Percentiles rank a stretch among this genome's conserved stretches.
Evolutionary conservation across 2,329 filamentous ascomycete species (phyloP).

Genomic region (Dothiorella sarmentorum): DNA sequence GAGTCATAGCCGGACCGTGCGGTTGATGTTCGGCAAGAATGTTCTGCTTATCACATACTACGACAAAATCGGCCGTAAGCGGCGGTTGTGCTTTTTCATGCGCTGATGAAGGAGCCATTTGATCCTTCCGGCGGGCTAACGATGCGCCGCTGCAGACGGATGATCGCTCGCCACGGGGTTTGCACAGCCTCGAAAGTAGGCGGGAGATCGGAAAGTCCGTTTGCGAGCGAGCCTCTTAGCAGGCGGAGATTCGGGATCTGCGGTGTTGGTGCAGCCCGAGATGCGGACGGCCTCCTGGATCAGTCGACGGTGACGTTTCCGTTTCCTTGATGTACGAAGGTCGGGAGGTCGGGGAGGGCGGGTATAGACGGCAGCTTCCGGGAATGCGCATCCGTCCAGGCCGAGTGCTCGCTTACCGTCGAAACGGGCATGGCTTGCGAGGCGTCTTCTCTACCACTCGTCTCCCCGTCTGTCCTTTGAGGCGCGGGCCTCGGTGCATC

Average conservation of each 20-base stretch:
- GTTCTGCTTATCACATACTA: neutral
- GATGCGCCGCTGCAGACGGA: slow-evolving; percentile 3
- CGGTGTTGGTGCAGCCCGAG: neutral
- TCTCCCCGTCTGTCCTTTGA: neutral
- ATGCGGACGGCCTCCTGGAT: neutral
- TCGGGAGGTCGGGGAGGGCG: neutral
- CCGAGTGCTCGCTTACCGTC: neutral
- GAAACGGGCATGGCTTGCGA: neutral
- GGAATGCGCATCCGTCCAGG: neutral
- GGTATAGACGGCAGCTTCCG: neutral
- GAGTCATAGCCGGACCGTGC: no score
- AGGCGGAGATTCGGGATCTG: neutral
- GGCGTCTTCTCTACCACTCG: neutral
- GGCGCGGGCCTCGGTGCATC: slow-evolving; percentile 10
- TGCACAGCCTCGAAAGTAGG: neutral
- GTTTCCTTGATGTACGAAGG: neutral
- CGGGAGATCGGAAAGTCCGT: slow-evolving; percentile 2
- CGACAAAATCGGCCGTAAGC: slow-evolving; percentile 10
- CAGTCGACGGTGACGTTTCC: slow-evolving; percentile 4
- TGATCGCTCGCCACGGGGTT: slow-evolving; percentile 10
- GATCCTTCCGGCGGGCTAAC: neutral
- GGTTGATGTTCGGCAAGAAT: neutral
- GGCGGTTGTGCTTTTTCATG: neutral
- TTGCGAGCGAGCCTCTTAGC: neutral
- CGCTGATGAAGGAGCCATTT: neutral